These are phyloP conservation scores for Leishmania arabica DNA, from an alignment of 208 protist genomes.

Conservation along the genomic window DNA sequence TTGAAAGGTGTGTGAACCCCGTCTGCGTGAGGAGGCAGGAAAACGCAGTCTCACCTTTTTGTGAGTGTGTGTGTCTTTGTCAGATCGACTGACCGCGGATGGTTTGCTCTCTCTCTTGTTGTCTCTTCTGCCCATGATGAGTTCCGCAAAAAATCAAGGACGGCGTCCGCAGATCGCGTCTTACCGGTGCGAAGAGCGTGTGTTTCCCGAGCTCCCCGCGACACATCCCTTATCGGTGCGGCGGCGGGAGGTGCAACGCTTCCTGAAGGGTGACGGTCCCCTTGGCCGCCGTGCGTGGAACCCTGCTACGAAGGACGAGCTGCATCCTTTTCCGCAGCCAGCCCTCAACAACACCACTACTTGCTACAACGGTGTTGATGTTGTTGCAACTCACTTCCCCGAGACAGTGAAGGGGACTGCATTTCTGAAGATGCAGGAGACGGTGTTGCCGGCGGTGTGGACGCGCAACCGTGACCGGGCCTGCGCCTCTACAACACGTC, in stretches of 20 bases:
- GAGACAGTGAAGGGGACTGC: slow-evolving; percentile 47
- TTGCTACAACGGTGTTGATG: slow-evolving; percentile 67
- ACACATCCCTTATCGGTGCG: slow-evolving; percentile 19
- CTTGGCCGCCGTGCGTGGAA: slow-evolving; percentile 62
- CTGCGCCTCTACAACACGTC: slow-evolving; percentile 21
- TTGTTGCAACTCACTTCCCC: slow-evolving; percentile 58
- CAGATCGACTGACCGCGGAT: neutral
- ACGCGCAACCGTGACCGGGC: slow-evolving; percentile 21
- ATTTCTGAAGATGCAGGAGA: slow-evolving; percentile 30
- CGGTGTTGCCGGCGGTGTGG: slow-evolving; percentile 35
- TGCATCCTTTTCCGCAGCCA: slow-evolving; percentile 75
- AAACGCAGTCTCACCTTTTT: neutral
- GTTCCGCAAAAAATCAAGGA: neutral
- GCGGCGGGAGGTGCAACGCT: slow-evolving; percentile 50
- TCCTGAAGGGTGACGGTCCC: slow-evolving; percentile 28
- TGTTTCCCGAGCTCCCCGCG: slow-evolving; percentile 52
- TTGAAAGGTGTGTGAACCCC: neutral
- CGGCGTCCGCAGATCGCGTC: neutral
- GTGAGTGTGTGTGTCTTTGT: too few relatives aligned
- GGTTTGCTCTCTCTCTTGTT: neutral
- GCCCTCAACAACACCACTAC: slow-evolving; percentile 54
- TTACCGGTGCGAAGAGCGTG: slow-evolving; percentile 31
- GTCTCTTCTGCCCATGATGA: slow-evolving; percentile 2
- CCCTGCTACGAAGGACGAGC: slow-evolving; percentile 60
- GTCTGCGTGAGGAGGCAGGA: neutral